phyloP scores from a whole-genome alignment of 257 asterid genomes.

The Nicotiana knightiana region DNA sequence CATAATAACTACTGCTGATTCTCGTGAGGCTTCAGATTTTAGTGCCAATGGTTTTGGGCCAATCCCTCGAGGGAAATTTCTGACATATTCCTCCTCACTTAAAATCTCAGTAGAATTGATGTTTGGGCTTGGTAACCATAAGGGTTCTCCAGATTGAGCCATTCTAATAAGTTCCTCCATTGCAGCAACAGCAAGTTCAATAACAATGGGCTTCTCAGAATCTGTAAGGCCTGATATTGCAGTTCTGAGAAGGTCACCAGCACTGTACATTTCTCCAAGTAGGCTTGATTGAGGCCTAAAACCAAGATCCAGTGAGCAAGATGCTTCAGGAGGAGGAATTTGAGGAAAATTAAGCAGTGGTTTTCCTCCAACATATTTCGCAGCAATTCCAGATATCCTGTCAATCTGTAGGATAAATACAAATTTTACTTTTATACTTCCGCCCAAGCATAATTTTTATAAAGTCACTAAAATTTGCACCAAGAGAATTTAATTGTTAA shows the following conservation, averaged over 20 bases:
- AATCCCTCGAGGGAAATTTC: conserved; percentile 79
- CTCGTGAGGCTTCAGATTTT: conserved; percentile 83
- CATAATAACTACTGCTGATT: conserved; percentile 87
- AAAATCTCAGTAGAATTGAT: conserved; percentile 28
- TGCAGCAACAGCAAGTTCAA: conserved; percentile 73
- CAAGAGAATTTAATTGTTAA: no score
- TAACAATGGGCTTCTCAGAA: conserved; percentile 56
- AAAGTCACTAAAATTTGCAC: no score
- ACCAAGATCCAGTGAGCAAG: conserved; percentile 52
- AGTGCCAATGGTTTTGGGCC: conserved; percentile 80
- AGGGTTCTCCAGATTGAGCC: conserved; percentile 58
- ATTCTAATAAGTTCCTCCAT: conserved; percentile 66
- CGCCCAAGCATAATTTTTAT: no score
- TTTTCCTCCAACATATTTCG: conserved; percentile 53
- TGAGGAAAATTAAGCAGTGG: conserved; percentile 48
- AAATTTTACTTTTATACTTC: no score
- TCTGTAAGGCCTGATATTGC: conserved; percentile 51
- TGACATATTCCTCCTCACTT: conserved; percentile 64
- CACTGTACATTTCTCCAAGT: conserved; percentile 44
- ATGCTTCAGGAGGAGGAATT: conserved; percentile 30
- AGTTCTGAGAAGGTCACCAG: conserved; percentile 46
- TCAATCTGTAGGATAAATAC: conserved; percentile 37
- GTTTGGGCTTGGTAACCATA: conserved; percentile 43
- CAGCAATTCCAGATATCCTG: conserved; percentile 69
- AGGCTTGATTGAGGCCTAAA: conserved; percentile 39